Base-by-base conservation (phyloP, 2,329 filamentous ascomycete genomes). In the Helotiales sp. region DNA sequence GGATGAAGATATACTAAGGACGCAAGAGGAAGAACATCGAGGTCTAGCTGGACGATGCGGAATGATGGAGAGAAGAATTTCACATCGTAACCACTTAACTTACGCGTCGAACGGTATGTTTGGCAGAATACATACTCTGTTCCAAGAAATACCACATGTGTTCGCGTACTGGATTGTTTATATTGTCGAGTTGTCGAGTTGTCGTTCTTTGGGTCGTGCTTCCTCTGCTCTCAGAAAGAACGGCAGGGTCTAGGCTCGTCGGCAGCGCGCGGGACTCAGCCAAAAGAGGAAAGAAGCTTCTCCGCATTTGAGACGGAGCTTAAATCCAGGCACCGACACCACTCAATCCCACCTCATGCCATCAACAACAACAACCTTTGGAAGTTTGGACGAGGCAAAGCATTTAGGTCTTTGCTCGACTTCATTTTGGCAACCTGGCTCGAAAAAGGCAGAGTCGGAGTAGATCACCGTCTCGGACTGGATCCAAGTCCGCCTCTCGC, bases 221-320 rank as follows among this genome's bases (percentile, higher is more conserved):
- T 20, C 6, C 17, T 45, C 3, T 20, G 37, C 15, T n/a, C n/a
- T n/a, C 13, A 10, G 17, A 17, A 20, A 43, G 17, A 45, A 10
- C 7, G 40, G 13, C 5, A 45, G 40, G 40, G 40, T 45, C 40
- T 45, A 4, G 40, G 40, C 40, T 20, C 17, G 2, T 22, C 52
- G 30, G 52, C 5, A 57, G 6, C 52, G 13, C 37, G 52, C 17
- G 28, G n/a, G 8, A n/a, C 52, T 34, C 13, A 32, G 49, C 66
- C 64, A 34, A 64, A 70, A 64, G 15, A 65, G 70, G 71, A 67
- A 71, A 72, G 59, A 62, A 71, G 70, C 70, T 72, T 69, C 61
- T 69, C 70, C 67, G 66, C 70, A 62, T 66, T 65, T 64, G 6
- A 54, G 43, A 50, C 32, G 28, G 62, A 52, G 54, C 40, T 50